These are phyloP conservation scores for Solanum chmielewskii DNA, from an alignment of 257 asterid species.

Conservation along the genomic window DNA sequence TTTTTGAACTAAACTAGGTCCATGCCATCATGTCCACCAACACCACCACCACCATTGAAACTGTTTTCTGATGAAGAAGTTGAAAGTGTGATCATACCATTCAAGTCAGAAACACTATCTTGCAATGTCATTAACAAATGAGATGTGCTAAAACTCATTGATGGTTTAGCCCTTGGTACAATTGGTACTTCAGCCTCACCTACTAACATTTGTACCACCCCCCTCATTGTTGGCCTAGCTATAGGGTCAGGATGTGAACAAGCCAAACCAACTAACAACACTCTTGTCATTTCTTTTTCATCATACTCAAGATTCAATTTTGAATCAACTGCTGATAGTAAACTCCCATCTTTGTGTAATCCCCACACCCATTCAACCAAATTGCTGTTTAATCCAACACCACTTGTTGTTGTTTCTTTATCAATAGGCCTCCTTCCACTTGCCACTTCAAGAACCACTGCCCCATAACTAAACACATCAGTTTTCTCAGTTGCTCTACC, in stretches of 20 bases:
- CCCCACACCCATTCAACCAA: slow-evolving; percentile 2
- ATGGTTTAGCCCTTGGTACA: slow-evolving; percentile 1
- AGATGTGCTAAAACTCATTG: background rate
- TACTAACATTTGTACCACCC: background rate
- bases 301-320: background rate
- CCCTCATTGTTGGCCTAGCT: slow-evolving; percentile 2
- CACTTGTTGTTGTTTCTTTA: background rate
- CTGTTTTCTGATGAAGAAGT: background rate
- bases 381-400: background rate
- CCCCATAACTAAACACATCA: background rate
- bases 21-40: background rate
- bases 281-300: background rate
- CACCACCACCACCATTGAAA: background rate
- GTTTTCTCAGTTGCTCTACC: background rate
- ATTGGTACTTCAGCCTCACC: slow-evolving; percentile 2
- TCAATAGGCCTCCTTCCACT: slow-evolving; percentile 1
- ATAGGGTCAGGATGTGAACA: slow-evolving; percentile 2
- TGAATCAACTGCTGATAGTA: background rate
- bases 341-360: background rate
- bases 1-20: background rate
- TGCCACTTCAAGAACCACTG: slow-evolving; percentile 1
- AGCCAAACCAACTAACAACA: background rate
- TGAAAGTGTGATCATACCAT: slow-evolving; percentile 1
- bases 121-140: background rate
- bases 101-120: background rate